Evolutionary conservation across 768 basidiomycete genomes (phyloP).

Genomic region (Amanita muscaria): DNA sequence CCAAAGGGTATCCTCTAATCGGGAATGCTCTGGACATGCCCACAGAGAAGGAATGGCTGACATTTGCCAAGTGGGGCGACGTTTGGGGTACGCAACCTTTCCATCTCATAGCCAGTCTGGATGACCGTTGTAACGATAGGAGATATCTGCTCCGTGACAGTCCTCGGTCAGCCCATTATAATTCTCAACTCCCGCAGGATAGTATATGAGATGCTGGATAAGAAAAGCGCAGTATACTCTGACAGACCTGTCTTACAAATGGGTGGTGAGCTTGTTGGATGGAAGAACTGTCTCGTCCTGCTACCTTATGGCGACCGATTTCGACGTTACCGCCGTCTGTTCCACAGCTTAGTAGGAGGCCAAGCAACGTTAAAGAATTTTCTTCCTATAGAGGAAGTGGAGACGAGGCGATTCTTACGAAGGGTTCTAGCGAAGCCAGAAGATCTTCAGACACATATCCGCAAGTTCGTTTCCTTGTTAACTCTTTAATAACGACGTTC

Average conservation of each 20-base stretch:
- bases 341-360: slow-evolving; percentile 43
- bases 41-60: slow-evolving; percentile 38
- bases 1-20: slow-evolving; percentile 42
- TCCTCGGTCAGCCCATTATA: slow-evolving; percentile 52
- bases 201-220: slow-evolving; percentile 54
- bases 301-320: slow-evolving; percentile 52
- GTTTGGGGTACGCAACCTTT: slow-evolving; percentile 33
- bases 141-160: slow-evolving; percentile 49
- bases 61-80: slow-evolving; percentile 44
- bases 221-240: slow-evolving; percentile 58
- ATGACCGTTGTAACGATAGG: slow-evolving; percentile 27
- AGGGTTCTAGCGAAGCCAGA: slow-evolving; percentile 39
- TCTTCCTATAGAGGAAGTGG: slow-evolving; percentile 33
- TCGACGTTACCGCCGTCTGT: slow-evolving; percentile 42
- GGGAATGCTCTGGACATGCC: slow-evolving; percentile 51
- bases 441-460: slow-evolving; percentile 36
- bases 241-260: slow-evolving; percentile 52
- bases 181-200: slow-evolving; percentile 43
- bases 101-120: background rate
- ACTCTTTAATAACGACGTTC: background rate
- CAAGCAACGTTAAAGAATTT: slow-evolving; percentile 33
- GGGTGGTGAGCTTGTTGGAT: slow-evolving; percentile 49
- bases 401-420: slow-evolving; percentile 40
- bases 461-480: slow-evolving; percentile 28
- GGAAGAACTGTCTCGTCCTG: slow-evolving; percentile 48